These are phyloP conservation scores for Amanita jacksonii DNA, from an alignment of 768 basidiomycete genomes.

Conservation along the genomic window DNA sequence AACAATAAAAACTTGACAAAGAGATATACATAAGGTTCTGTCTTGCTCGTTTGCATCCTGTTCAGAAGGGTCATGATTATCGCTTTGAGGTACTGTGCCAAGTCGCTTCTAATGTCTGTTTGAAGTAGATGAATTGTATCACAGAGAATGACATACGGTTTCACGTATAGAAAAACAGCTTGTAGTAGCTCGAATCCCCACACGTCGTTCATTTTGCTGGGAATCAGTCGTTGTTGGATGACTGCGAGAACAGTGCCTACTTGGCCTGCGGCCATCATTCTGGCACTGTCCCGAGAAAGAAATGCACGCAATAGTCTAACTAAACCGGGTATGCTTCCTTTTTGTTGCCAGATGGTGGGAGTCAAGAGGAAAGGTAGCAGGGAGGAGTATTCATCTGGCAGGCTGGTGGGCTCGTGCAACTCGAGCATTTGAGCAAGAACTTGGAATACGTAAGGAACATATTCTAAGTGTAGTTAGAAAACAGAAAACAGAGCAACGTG, in stretches of 20 bases:
- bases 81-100: constrained; percentile 68
- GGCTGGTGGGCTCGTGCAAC: constrained; percentile 43
- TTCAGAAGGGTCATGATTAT: constrained; percentile 73
- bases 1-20: constrained; percentile 76
- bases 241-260: constrained; percentile 76
- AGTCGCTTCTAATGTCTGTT: constrained; percentile 34
- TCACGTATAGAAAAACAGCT: constrained; percentile 59
- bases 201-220: constrained; percentile 77
- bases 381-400: constrained; percentile 70
- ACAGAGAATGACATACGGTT: constrained; percentile 48
- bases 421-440: constrained; percentile 94
- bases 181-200: constrained; percentile 91
- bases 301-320: constrained; percentile 84
- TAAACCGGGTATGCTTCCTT: constrained; percentile 90
- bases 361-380: constrained; percentile 79
- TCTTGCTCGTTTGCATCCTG: constrained; percentile 81
- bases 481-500: neutral
- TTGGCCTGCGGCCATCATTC: constrained; percentile 66
- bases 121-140: neutral
- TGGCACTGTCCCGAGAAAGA: constrained; percentile 55
- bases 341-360: constrained; percentile 84
- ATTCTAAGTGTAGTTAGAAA: constrained; percentile 44
- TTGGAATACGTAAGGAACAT: constrained; percentile 96
- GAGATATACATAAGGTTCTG: constrained; percentile 77
- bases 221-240: constrained; percentile 82